Evolutionary conservation across 345 rosid species (phyloP).

Genomic region (Gynandropsis gynandra): DNA sequence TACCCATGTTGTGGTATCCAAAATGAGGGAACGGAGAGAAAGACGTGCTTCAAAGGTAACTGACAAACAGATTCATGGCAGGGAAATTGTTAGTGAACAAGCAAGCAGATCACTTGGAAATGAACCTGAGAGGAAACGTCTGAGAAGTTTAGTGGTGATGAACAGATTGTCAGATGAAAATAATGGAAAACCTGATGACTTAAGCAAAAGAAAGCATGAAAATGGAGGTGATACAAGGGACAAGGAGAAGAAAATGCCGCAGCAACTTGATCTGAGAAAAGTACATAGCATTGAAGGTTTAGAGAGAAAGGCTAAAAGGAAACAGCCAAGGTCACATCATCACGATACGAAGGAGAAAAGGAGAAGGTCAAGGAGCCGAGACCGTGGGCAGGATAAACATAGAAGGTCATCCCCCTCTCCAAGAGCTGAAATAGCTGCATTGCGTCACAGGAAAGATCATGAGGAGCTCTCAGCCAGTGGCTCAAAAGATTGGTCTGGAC

Average conservation of each 20-base stretch:
- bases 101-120: slow-evolving; percentile 29
- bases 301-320: slow-evolving; percentile 46
- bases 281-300: slow-evolving; percentile 35
- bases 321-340: slow-evolving; percentile 41
- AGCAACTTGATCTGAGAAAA: slow-evolving; percentile 43
- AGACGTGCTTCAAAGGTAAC: slow-evolving; percentile 14
- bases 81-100: slow-evolving; percentile 30
- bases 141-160: slow-evolving; percentile 37
- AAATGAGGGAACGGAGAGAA: slow-evolving; percentile 12
- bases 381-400: slow-evolving; percentile 38
- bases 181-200: slow-evolving; percentile 39
- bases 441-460: slow-evolving; percentile 38
- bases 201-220: slow-evolving; percentile 41
- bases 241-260: slow-evolving; percentile 32
- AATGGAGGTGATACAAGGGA: slow-evolving; percentile 36
- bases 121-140: slow-evolving; percentile 37
- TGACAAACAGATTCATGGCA: slow-evolving; percentile 30
- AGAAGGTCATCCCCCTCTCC: slow-evolving; percentile 59
- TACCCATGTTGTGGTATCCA: slow-evolving; percentile 12
- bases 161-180: slow-evolving; percentile 34
- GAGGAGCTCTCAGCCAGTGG: slow-evolving; percentile 34
- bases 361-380: slow-evolving; percentile 65
- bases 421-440: slow-evolving; percentile 35
- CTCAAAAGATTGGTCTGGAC: slow-evolving; percentile 41
- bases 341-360: slow-evolving; percentile 46